A percentile compares a stretch with the other conserved stretches of the same genome.
These are phyloP conservation scores for Epichloe gansuensis DNA, from an alignment of 2,329 filamentous ascomycete species.

Conservation along the genomic window DNA sequence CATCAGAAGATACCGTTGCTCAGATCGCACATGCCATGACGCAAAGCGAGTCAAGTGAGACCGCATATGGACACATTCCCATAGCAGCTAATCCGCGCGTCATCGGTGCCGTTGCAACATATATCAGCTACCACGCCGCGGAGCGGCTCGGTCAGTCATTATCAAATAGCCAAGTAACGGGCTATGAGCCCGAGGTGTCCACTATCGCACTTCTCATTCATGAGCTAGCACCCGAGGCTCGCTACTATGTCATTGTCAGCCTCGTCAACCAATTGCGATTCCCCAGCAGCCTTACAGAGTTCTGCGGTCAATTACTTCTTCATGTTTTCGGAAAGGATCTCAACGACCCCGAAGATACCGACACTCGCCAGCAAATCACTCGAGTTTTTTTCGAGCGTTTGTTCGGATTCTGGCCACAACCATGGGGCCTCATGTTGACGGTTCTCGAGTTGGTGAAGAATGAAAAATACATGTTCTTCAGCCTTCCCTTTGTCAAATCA, in stretches of 20 bases:
- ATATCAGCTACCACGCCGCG: slow-evolving; percentile 64
- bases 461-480: slow-evolving; percentile 81
- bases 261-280: slow-evolving; percentile 88
- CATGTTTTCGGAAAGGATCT: slow-evolving; percentile 72
- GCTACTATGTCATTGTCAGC: slow-evolving; percentile 72
- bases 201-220: slow-evolving; percentile 66
- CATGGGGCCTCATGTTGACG: slow-evolving; percentile 86
- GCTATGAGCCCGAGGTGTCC: slow-evolving; percentile 43
- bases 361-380: slow-evolving; percentile 82
- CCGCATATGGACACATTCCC: slow-evolving; percentile 52
- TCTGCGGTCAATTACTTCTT: slow-evolving; percentile 76
- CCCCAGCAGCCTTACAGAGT: slow-evolving; percentile 80
- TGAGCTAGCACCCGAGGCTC: slow-evolving; percentile 60
- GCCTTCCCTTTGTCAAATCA: slow-evolving; percentile 81
- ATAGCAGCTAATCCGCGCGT: slow-evolving; percentile 57
- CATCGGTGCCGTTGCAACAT: slow-evolving; percentile 72
- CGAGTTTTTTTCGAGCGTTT: slow-evolving; percentile 79
- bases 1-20: slow-evolving; percentile 59
- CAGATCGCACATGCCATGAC: slow-evolving; percentile 64
- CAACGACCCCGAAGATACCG: slow-evolving; percentile 60
- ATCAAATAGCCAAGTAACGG: slow-evolving; percentile 36
- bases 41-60: slow-evolving; percentile 41
- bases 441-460: slow-evolving; percentile 86
- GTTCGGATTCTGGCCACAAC: slow-evolving; percentile 80
- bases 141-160: slow-evolving; percentile 44